A percentile compares a stretch with the other conserved stretches of the same genome.
Evolutionary conservation across 495 filamentous ascomycete species (phyloP).

Genomic region (Alectoria sarmentosa): DNA sequence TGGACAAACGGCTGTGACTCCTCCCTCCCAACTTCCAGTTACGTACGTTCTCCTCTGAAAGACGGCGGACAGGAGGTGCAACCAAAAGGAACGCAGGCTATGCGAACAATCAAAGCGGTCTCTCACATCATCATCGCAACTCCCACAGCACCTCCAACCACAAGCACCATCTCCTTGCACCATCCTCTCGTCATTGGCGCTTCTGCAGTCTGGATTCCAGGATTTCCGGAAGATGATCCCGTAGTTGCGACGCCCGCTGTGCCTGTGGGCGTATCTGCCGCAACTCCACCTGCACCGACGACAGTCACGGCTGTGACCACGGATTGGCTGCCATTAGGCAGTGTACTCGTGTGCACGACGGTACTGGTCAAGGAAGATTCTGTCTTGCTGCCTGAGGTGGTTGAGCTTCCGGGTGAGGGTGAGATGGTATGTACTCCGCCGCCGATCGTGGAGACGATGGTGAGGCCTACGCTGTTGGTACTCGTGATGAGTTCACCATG

Average conservation of each 20-base stretch:
- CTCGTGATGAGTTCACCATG: conserved; percentile 24
- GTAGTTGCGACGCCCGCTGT: conserved; percentile 19
- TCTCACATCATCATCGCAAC: conserved; percentile 26
- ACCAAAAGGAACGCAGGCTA: neutral
- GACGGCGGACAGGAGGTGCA: neutral
- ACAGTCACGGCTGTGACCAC: conserved; percentile 45
- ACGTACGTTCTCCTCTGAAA: neutral
- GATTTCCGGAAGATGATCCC: conserved; percentile 18
- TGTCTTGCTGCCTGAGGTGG: conserved; percentile 23
- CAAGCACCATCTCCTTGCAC: conserved; percentile 36
- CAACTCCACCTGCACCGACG: conserved; percentile 30
- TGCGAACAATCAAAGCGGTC: neutral
- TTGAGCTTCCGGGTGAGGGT: conserved; percentile 29
- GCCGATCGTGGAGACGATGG: conserved; percentile 25
- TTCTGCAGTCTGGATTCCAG: conserved; percentile 41
- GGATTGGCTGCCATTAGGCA: conserved; percentile 58
- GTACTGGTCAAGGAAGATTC: conserved; percentile 29
- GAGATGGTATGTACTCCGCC: conserved; percentile 24
- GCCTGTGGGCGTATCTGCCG: conserved; percentile 24
- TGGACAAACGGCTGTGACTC: neutral
- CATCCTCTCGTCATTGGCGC: conserved; percentile 31
- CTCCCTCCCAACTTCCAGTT: neutral
- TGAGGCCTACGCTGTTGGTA: conserved; percentile 22
- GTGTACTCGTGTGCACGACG: conserved; percentile 49
- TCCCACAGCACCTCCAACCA: conserved; percentile 33